phyloP scores from a whole-genome alignment of 2,329 filamentous ascomycete genomes.

The Trichophyton rubrum region DNA sequence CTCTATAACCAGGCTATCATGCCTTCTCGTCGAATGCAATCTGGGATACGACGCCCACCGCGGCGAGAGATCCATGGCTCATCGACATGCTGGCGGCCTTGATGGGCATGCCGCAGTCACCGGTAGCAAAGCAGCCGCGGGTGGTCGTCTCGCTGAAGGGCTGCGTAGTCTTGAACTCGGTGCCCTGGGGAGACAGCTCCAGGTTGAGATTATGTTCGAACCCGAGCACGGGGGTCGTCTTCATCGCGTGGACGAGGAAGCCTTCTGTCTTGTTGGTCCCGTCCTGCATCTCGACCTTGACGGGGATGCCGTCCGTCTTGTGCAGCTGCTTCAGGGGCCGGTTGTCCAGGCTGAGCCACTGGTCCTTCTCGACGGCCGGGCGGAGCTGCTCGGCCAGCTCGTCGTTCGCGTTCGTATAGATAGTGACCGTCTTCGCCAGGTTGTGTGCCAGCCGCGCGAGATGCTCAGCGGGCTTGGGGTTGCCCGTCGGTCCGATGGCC shows the following conservation, averaged over 20 bases:
- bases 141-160: slow-evolving; percentile 5
- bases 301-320: background rate
- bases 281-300: background rate
- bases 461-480: slow-evolving; percentile 25
- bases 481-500: slow-evolving; percentile 27
- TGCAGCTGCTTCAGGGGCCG: background rate
- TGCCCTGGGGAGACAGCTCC: background rate
- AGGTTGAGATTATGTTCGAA: background rate
- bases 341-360: background rate
- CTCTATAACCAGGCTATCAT: background rate
- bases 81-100: background rate
- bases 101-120: background rate
- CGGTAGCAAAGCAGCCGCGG: background rate
- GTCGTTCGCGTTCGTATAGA: slow-evolving; percentile 41
- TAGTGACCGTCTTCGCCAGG: slow-evolving; percentile 34
- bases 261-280: background rate
- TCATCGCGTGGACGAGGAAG: background rate
- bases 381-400: slow-evolving; percentile 15
- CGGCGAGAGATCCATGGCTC: background rate
- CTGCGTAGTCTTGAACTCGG: background rate
- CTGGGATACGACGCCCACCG: background rate
- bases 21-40: background rate
- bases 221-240: background rate
- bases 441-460: slow-evolving; percentile 35
- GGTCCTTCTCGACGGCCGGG: background rate